Percentiles rank a stretch among this genome's conserved stretches.
phyloP scores from a whole-genome alignment of 78 protist genomes.

The Dictyostelium firmibasis region DNA sequence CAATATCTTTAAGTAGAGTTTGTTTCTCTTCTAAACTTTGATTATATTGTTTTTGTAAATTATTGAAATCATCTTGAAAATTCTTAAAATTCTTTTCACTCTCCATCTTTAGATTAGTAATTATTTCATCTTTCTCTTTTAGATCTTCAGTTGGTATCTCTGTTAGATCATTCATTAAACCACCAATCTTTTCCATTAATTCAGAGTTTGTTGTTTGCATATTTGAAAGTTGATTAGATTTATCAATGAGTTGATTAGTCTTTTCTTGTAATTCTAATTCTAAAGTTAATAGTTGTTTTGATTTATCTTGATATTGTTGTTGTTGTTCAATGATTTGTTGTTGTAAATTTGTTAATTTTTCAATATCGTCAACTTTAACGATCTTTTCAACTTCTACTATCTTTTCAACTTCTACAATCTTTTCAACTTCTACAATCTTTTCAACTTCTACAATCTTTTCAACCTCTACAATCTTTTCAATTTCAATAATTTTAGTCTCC shows the following conservation, averaged over 20 bases:
- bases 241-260: not conserved
- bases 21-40: not conserved
- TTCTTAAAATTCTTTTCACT: not conserved
- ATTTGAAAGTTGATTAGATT: not conserved
- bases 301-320: not conserved
- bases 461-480: not conserved
- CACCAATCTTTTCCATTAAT: not conserved
- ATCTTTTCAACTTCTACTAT: not conserved
- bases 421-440: not conserved
- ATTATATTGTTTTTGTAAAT: not conserved
- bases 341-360: not conserved
- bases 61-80: not conserved
- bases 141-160: not conserved
- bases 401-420: not conserved
- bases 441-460: conserved; percentile 4
- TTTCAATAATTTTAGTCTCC: not conserved
- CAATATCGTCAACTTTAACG: not conserved
- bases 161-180: not conserved
- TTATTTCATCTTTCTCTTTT: not conserved
- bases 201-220: not conserved
- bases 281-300: not conserved
- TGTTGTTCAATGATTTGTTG: not conserved
- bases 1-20: not conserved
- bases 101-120: not conserved
- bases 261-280: not conserved